phyloP scores from a whole-genome alignment of 768 basidiomycete species.

The Amanita thiersii region DNA sequence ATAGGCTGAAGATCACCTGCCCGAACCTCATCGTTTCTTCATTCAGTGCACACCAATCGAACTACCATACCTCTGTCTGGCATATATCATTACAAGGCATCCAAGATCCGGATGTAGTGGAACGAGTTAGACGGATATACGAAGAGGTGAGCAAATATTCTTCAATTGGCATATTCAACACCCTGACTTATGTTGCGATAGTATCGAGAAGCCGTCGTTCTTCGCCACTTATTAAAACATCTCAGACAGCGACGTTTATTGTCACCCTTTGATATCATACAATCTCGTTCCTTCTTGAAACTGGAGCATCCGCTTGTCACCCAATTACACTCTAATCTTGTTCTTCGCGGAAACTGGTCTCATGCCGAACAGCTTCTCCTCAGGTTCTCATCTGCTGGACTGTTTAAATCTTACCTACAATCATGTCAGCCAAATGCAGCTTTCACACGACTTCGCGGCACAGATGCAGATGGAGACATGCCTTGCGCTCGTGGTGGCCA shows the following conservation, averaged over 20 bases:
- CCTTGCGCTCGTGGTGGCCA: slow-evolving; percentile 71
- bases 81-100: slow-evolving; percentile 58
- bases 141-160: slow-evolving; percentile 47
- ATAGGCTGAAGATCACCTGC: neutral
- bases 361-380: slow-evolving; percentile 46
- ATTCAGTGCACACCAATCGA: slow-evolving; percentile 57
- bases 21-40: neutral
- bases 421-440: slow-evolving; percentile 49
- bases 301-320: slow-evolving; percentile 70
- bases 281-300: slow-evolving; percentile 43
- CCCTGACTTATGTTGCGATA: slow-evolving; percentile 18
- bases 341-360: slow-evolving; percentile 59
- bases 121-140: slow-evolving; percentile 40
- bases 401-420: slow-evolving; percentile 56
- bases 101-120: slow-evolving; percentile 46
- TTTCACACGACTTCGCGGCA: slow-evolving; percentile 54
- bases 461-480: slow-evolving; percentile 56
- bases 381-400: slow-evolving; percentile 39
- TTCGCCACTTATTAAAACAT: slow-evolving; percentile 68
- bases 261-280: slow-evolving; percentile 52
- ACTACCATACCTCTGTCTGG: slow-evolving; percentile 80
- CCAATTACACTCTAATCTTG: slow-evolving; percentile 51
- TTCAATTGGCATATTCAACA: slow-evolving; percentile 4
- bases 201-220: slow-evolving; percentile 58
- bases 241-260: slow-evolving; percentile 70